These are phyloP conservation scores for Didymella glomerata DNA, from an alignment of 2,329 filamentous ascomycete species.

Conservation along the genomic window DNA sequence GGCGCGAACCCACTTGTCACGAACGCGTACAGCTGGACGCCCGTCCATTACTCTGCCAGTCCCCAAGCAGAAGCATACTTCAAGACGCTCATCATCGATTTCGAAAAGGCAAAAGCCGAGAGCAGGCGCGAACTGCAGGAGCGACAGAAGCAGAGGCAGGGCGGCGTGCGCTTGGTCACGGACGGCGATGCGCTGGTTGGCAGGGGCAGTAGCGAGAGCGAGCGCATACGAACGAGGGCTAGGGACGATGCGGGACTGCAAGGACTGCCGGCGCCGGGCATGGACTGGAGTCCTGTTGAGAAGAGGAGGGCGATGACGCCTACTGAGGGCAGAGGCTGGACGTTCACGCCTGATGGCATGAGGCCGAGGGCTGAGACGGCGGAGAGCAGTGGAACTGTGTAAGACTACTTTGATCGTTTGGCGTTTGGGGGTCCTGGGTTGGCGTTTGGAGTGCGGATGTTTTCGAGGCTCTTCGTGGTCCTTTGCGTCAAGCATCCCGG, in stretches of 20 bases:
- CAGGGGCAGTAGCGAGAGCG: constrained; percentile 16
- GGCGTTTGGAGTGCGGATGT: background rate
- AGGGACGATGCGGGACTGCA: constrained; percentile 48
- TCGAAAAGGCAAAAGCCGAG: constrained; percentile 67
- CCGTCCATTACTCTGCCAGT: constrained; percentile 82
- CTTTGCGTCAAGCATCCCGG: background rate
- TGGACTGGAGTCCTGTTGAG: constrained; percentile 53
- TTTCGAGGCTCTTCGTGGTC: background rate
- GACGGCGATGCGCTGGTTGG: constrained; percentile 34
- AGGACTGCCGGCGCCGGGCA: constrained; percentile 42
- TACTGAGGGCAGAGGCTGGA: constrained; percentile 46
- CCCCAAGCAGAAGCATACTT: constrained; percentile 87
- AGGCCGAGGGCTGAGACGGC: constrained; percentile 50
- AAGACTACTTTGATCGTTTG: background rate
- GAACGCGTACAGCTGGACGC: constrained; percentile 83
- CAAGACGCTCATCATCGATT: constrained; percentile 76
- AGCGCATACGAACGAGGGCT: constrained; percentile 30
- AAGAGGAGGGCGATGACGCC: constrained; percentile 52
- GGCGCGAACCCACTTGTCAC: constrained; percentile 76
- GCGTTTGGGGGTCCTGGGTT: background rate
- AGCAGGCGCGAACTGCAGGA: constrained; percentile 46
- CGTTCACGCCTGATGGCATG: constrained; percentile 38
- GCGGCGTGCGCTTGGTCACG: constrained; percentile 49
- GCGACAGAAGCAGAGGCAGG: constrained; percentile 43
- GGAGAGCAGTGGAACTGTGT: constrained; percentile 47